Percentiles rank a stretch among this genome's conserved stretches.
Evolutionary conservation across 192 early-diverging fungal species (phyloP).

Genomic region (Entomortierella lignicola): DNA sequence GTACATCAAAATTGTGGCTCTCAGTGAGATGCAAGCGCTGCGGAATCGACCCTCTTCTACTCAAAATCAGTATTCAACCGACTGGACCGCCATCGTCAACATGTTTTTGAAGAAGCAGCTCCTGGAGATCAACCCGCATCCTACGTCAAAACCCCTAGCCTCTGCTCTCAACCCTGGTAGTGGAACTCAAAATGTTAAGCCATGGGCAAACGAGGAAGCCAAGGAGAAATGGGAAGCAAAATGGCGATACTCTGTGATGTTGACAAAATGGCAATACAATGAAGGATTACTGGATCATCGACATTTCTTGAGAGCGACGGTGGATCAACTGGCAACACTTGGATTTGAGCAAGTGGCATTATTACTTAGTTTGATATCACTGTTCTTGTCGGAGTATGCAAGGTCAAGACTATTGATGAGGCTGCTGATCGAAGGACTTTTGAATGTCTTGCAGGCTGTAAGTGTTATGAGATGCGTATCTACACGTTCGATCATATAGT

Average conservation of each 20-base stretch:
- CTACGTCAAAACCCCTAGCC: conserved; percentile 17
- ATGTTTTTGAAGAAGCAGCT: conserved; percentile 60
- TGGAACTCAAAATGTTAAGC: conserved; percentile 43
- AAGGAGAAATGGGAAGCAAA: conserved; percentile 58
- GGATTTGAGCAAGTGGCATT: conserved; percentile 56
- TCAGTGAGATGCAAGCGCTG: conserved; percentile 66
- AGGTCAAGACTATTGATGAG: conserved; percentile 64
- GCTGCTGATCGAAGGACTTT: conserved; percentile 63
- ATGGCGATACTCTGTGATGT: conserved; percentile 60
- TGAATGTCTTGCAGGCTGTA: conserved; percentile 63
- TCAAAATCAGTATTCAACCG: conserved; percentile 38
- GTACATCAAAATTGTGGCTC: conserved; percentile 76
- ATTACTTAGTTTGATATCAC: conserved; percentile 59
- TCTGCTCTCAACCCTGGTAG: conserved; percentile 33
- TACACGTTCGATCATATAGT: neutral
- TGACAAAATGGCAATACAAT: conserved; percentile 68
- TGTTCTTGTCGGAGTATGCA: conserved; percentile 65
- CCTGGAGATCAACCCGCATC: conserved; percentile 51
- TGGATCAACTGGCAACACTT: conserved; percentile 54
- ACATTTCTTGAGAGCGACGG: conserved; percentile 60
- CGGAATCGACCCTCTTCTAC: conserved; percentile 21
- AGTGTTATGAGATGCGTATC: neutral
- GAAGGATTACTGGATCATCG: conserved; percentile 66
- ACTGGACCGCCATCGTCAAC: conserved; percentile 62
- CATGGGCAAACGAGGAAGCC: conserved; percentile 59